Evolutionary conservation across 768 basidiomycete genomes (phyloP).

Genomic region (Pholiota molesta): DNA sequence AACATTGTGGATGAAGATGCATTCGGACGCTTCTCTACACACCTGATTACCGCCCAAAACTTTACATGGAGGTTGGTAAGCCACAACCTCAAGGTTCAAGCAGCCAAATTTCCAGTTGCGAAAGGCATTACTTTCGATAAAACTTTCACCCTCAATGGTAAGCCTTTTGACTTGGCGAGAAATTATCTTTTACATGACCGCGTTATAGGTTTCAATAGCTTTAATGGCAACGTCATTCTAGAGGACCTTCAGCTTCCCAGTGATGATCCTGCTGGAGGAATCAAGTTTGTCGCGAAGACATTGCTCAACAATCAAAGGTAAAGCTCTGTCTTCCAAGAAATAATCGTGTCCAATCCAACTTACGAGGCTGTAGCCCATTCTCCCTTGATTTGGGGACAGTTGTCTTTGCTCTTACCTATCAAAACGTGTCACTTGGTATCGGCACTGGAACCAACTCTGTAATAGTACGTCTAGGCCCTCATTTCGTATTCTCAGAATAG

Average conservation of each 20-base stretch:
- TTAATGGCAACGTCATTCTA: constrained; percentile 56
- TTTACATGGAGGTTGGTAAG: constrained; percentile 72
- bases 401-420: constrained; percentile 61
- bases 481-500: neutral
- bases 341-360: neutral
- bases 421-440: constrained; percentile 55
- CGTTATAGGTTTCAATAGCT: constrained; percentile 58
- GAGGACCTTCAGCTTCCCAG: constrained; percentile 66
- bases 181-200: neutral
- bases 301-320: constrained; percentile 61
- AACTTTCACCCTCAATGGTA: constrained; percentile 57
- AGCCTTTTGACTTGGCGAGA: constrained; percentile 4
- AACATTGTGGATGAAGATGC: constrained; percentile 55
- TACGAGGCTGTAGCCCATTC: constrained; percentile 52
- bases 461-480: constrained; percentile 43
- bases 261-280: constrained; percentile 68
- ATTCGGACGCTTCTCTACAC: constrained; percentile 62
- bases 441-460: constrained; percentile 54
- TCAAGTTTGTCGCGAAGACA: constrained; percentile 63
- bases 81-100: constrained; percentile 61
- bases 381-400: constrained; percentile 70
- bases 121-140: constrained; percentile 71
- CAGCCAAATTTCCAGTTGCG: constrained; percentile 67
- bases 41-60: constrained; percentile 65
- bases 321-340: neutral